A percentile compares a stretch with the other conserved stretches of the same genome.
phyloP scores from a whole-genome alignment of 2,329 filamentous ascomycete species.

The Aspergillus fischeri region DNA sequence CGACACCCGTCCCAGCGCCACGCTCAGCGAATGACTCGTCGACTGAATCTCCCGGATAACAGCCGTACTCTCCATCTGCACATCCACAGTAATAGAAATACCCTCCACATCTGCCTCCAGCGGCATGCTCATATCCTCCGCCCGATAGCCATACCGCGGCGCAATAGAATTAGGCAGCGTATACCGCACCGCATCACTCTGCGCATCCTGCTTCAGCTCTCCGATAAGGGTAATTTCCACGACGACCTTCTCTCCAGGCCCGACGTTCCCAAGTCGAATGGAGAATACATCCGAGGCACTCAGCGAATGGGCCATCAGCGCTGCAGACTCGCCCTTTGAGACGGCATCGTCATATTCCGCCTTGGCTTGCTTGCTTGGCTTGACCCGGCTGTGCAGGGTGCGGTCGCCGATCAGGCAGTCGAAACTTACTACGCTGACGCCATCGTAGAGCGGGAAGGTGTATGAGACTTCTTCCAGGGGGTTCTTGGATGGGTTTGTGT shows the following conservation, averaged over 20 bases:
- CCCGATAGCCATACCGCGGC: constrained; percentile 57
- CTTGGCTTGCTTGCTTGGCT: constrained; percentile 61
- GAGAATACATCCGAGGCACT: constrained; percentile 63
- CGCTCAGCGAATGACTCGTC: constrained; percentile 63
- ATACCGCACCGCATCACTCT: constrained; percentile 63
- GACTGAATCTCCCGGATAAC: constrained; percentile 61
- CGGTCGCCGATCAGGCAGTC: constrained; percentile 59
- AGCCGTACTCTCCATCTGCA: constrained; percentile 54
- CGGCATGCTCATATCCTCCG: not conserved
- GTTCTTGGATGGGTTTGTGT: constrained; percentile 52
- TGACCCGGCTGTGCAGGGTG: constrained; percentile 57
- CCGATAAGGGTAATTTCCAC: constrained; percentile 65
- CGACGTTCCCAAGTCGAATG: constrained; percentile 65
- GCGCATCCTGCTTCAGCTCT: constrained; percentile 68
- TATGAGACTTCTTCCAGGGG: constrained; percentile 57
- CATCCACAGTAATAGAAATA: constrained; percentile 56
- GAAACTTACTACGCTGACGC: constrained; percentile 66
- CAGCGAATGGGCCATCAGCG: constrained; percentile 59
- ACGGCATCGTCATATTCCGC: constrained; percentile 58
- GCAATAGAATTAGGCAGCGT: constrained; percentile 65
- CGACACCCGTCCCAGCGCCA: constrained; percentile 60
- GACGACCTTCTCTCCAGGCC: constrained; percentile 51
- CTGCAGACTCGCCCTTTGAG: constrained; percentile 57
- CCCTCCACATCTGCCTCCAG: constrained; percentile 21
- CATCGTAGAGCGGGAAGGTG: constrained; percentile 68